Evolutionary conservation across 1,284 basidiomycete species (phyloP), one percentile per base, ranked within the genome.

Genomic region (Vanrija sp.): DNA sequence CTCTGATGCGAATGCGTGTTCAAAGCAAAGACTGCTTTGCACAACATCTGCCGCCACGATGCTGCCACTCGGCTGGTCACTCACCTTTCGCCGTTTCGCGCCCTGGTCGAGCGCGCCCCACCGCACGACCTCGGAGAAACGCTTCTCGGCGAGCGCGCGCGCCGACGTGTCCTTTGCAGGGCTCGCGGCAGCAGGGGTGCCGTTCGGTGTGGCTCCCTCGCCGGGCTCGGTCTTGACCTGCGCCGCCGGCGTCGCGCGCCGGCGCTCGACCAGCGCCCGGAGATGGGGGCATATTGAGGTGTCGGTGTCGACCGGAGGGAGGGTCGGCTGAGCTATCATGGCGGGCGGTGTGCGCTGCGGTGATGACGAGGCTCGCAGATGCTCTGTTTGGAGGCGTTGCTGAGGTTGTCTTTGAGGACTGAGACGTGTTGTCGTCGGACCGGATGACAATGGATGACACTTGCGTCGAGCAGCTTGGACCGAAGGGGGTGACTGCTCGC

Each of bases 241-340:
- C 18, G 28, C 34, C 16, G 45, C n/a, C 12, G 49, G 39, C 29
- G 48, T 38, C 29, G 52, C 40, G 38, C 60, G 49, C 6, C 53
- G 47, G 3, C 60, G 60, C n/a, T 54, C 52, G 26, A 71, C 55
- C 7, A 67, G 57, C 0, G 52, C 48, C 1, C 56, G 54, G 19
- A 73, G 64, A 48, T 73, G 71, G 0, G 60, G 43, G 52, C 69
- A 73, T 15, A 69, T 64, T 34, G 68, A 70, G 21, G 69, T 67
- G 55, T 73, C 71, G 14, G 43, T 45, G 4, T 61, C 60, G 18
- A 57, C 48, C 15, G 55, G 21, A n/a, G 55, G 55, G 14, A 57
- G 55, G 14, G 34, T 42, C n/a, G 51, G 44, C n/a, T 29, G 44
- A 1, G 51, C n/a, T 21, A 21, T 18, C 40, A 42, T 42, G 40